Conservation (phyloP, 179 eudicot species). For the Corrigiola litoralis region DNA sequence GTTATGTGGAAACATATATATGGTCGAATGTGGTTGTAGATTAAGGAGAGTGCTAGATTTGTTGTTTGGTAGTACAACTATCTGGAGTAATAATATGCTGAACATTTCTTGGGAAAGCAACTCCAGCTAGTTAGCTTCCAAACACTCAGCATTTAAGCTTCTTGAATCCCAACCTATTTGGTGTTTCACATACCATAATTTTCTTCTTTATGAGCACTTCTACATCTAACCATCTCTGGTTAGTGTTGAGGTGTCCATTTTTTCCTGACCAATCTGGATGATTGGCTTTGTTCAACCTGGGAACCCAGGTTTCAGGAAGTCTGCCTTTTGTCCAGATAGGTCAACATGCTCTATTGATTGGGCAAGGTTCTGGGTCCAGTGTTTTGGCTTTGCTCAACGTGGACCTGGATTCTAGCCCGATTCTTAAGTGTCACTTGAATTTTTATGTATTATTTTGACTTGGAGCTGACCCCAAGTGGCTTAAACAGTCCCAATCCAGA, state of each 20-base stretch:
- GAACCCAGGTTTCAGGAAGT: conserved; percentile 9
- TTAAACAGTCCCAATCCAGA: conserved; percentile 19
- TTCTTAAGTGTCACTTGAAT: neutral
- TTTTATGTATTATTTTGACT: conserved; percentile 17
- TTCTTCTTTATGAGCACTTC: conserved; percentile 12
- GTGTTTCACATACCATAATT: conserved; percentile 28
- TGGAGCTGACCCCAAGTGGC: conserved; percentile 18
- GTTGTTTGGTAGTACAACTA: conserved; percentile 28
- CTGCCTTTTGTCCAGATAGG: conserved; percentile 24
- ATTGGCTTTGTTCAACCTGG: conserved; percentile 16
- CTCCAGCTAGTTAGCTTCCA: conserved; percentile 33
- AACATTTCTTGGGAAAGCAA: conserved; percentile 13
- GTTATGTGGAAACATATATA: conserved; percentile 28
- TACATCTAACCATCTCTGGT: conserved; percentile 19
- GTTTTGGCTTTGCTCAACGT: conserved; percentile 5
- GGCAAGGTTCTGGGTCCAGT: conserved; percentile 21
- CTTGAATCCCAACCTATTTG: conserved; percentile 20
- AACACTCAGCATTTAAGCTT: conserved; percentile 16
- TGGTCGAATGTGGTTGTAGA: conserved; percentile 16
- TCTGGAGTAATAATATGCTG: conserved; percentile 21
- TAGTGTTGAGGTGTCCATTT: conserved; percentile 20
- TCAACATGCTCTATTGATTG: neutral
- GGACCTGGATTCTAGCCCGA: conserved; percentile 21
- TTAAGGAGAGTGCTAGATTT: conserved; percentile 12
- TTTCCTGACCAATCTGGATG: conserved; percentile 20